Percentiles rank a stretch among this genome's conserved stretches.
Evolutionary conservation across 192 early-diverging fungal genomes (phyloP).

Genomic region (Umbelopsis sp.): DNA sequence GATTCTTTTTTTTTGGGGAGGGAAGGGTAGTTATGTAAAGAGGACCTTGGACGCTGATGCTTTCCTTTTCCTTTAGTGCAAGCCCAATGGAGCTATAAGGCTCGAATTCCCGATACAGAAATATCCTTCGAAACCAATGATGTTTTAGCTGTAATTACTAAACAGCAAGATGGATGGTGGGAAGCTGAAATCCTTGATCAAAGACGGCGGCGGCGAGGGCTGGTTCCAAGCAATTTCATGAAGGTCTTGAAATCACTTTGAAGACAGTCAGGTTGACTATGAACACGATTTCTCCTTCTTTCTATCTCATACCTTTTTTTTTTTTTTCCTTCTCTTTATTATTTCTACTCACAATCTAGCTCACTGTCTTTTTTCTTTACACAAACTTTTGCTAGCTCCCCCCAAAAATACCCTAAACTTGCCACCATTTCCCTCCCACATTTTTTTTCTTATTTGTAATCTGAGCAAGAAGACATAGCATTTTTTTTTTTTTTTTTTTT

Average conservation of each 20-base stretch:
- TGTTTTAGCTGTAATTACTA: conserved; percentile 43
- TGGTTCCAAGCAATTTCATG: conserved; percentile 40
- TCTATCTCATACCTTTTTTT: neutral
- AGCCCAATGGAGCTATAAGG: conserved; percentile 10
- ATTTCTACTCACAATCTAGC: neutral
- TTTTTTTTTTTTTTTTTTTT: neutral
- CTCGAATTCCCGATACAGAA: conserved; percentile 48
- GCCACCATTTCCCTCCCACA: neutral
- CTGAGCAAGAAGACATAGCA: neutral
- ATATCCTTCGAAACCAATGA: conserved; percentile 51
- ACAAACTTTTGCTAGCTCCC: neutral
- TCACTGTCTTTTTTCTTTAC: neutral
- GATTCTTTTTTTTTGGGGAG: conserved; percentile 39
- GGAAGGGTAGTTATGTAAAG: neutral
- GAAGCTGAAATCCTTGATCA: conserved; percentile 45
- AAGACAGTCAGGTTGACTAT: no score
- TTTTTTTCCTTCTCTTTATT: neutral
- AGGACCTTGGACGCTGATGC: neutral
- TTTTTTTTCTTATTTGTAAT: neutral
- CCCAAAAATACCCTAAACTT: conserved; percentile 10
- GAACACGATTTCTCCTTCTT: no score
- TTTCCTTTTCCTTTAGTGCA: neutral
- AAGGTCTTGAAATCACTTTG: neutral
- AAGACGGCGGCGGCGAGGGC: conserved; percentile 22
- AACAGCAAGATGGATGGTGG: conserved; percentile 63